These are phyloP conservation scores for Zymoseptoria ardabiliae DNA, from an alignment of 2,329 filamentous ascomycete species.

Conservation along the genomic window DNA sequence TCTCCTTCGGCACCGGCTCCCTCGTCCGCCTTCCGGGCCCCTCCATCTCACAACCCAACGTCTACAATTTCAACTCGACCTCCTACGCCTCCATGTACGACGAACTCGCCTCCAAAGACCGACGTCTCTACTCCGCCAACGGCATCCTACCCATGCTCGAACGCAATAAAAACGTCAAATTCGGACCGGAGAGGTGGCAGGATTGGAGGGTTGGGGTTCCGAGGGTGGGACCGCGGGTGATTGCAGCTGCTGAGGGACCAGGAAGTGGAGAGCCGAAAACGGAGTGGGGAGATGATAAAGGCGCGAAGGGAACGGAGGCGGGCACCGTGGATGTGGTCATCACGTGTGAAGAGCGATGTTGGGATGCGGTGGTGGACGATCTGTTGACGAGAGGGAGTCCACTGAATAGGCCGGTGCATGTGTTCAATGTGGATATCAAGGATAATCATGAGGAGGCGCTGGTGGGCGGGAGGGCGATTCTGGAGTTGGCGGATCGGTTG, in stretches of 20 bases:
- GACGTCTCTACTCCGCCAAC: constrained; percentile 80
- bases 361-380: constrained; percentile 96
- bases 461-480: constrained; percentile 80
- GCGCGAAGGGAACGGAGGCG: constrained; percentile 72
- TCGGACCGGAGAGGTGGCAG: constrained; percentile 94
- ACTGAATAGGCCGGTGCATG: constrained; percentile 87
- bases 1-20: constrained; percentile 94
- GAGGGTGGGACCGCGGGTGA: constrained; percentile 56
- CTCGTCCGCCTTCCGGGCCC: constrained; percentile 89
- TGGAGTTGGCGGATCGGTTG: constrained; percentile 79
- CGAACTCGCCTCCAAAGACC: constrained; percentile 79
- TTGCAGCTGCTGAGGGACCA: not conserved
- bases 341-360: constrained; percentile 95
- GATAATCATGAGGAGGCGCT: constrained; percentile 97
- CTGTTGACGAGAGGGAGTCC: constrained; percentile 76
- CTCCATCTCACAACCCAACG: constrained; percentile 85
- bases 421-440: constrained; percentile 97
- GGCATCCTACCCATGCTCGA: constrained; percentile 94
- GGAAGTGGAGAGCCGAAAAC: constrained; percentile 13
- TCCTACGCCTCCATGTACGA: constrained; percentile 93
- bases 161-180: constrained; percentile 85
- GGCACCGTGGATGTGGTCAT: constrained; percentile 91
- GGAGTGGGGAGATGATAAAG: constrained; percentile 60
- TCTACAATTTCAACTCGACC: constrained; percentile 96
- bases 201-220: constrained; percentile 90